These are phyloP conservation scores for Colletotrichum tofieldiae DNA, from an alignment of 2,329 filamentous ascomycete genomes.

Conservation along the genomic window DNA sequence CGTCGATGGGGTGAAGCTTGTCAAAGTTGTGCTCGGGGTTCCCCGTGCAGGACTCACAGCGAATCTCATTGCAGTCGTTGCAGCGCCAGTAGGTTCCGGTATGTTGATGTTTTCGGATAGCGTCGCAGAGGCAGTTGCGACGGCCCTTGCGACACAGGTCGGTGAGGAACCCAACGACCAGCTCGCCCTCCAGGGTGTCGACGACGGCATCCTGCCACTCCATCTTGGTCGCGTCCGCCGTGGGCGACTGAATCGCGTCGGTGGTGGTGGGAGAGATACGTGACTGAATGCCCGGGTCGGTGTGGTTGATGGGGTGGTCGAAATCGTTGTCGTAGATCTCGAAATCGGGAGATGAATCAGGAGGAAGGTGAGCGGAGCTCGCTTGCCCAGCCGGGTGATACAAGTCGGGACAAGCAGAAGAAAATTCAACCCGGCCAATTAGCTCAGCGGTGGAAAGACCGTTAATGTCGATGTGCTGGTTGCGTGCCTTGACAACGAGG, in stretches of 20 bases:
- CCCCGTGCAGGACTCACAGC: conserved; percentile 56
- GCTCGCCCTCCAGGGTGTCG: neutral
- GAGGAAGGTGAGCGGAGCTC: neutral
- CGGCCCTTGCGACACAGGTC: conserved; percentile 45
- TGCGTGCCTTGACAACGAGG: neutral
- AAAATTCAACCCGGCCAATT: neutral
- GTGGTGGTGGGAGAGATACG: neutral
- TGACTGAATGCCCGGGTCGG: neutral
- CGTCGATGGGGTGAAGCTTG: conserved; percentile 23
- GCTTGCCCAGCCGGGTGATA: neutral
- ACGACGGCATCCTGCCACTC: neutral
- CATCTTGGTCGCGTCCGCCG: neutral
- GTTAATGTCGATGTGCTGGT: neutral
- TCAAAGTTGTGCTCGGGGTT: conserved; percentile 56
- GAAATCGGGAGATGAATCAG: neutral
- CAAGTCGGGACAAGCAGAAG: neutral
- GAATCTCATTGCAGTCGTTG: conserved; percentile 52
- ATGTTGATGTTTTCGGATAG: conserved; percentile 50
- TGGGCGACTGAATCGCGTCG: neutral
- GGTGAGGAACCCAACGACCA: conserved; percentile 27
- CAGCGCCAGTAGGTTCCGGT: conserved; percentile 48
- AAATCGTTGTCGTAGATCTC: conserved; percentile 1
- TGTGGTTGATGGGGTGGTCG: neutral
- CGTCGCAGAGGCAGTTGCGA: conserved; percentile 55
- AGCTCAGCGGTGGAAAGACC: neutral